Evolutionary conservation across 768 basidiomycete genomes (phyloP).

Genomic region (Kwoniella sp.): DNA sequence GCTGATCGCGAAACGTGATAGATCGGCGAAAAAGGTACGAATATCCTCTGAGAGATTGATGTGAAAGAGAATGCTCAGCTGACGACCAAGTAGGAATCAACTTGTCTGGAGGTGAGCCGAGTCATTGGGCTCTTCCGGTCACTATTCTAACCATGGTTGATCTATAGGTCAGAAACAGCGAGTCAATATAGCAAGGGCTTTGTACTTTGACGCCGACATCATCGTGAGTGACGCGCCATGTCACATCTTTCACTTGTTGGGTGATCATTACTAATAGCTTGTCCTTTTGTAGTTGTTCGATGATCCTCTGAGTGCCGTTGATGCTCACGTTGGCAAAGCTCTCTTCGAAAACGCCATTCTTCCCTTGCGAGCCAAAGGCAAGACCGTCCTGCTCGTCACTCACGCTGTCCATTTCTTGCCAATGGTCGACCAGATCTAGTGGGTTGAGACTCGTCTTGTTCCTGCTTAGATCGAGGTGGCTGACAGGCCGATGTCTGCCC

Average conservation of each 20-base stretch:
- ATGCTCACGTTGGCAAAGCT: conserved; percentile 73
- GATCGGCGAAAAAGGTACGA: conserved; percentile 71
- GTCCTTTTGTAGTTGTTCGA: conserved; percentile 36
- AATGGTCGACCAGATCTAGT: conserved; percentile 62
- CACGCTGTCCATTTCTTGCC: conserved; percentile 65
- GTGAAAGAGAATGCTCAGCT: not conserved
- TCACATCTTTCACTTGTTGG: not conserved
- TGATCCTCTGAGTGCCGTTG: conserved; percentile 59
- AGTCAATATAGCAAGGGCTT: conserved; percentile 71
- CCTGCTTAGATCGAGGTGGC: not conserved
- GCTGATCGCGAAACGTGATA: conserved; percentile 40
- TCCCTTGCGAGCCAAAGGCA: conserved; percentile 59
- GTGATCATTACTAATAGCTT: conserved; percentile 27
- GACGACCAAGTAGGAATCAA: conserved; percentile 37
- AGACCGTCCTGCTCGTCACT: conserved; percentile 64
- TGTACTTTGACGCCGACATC: conserved; percentile 61
- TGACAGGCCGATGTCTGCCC: not conserved
- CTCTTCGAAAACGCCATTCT: conserved; percentile 71
- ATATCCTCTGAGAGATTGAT: not conserved
- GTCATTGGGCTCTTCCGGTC: conserved; percentile 58
- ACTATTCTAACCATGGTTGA: not conserved
- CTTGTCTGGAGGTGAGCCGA: conserved; percentile 64
- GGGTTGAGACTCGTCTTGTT: conserved; percentile 9
- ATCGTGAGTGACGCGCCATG: conserved; percentile 16
- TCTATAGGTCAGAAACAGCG: conserved; percentile 49